Base-by-base conservation (phyloP, 169 alveolate species). In the Plasmodium billcollinsi region DNA sequence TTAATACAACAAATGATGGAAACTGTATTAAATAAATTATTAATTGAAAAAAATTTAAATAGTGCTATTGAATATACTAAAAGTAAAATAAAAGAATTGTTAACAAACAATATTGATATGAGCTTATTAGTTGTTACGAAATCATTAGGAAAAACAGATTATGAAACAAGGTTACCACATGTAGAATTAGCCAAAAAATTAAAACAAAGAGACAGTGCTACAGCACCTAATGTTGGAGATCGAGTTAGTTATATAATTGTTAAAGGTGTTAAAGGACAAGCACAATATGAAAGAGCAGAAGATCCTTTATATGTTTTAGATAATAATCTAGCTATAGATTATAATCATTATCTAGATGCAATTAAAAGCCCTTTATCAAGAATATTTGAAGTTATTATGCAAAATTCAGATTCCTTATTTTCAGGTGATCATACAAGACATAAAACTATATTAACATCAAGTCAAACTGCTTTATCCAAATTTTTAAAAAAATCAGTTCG, bases 211-310 rank as follows among this genome's bases (percentile, higher is more conserved):
- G 99, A 98, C 80, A 98, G 99, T 8, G 98, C 98, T 12, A 96
- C 98, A 11, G 99, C 99, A 2, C 99, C 99, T 6, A 96, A 95
- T 54, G 97, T 98, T 3, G 99, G 99, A 12, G 99, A 99, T 93
- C 97, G 99, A 73, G 99, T 99, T 33, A 97, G 99, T 54, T 99
- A 97, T 92, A 98, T 97, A 11, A 97, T 98, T 18, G 96, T 97
- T 20, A 97, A 98, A 95, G 99, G 99, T 20, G 94, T 98, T 29
- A 97, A 97, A 91, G 98, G 98, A 29, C 96, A 97, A 21, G 98
- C 97, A 65, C 98, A 95, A 73, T 98, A 98, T 93, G 99, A 99
- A 93, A 95, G 98, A 74, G 99, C 99, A 26, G 99, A 99, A 93
- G 99, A 99, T 91, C 99, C 99, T 61, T 93, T 98, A 39, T 98